Percentiles rank a stretch among this genome's conserved stretches.
Evolutionary conservation across 805 yeast genomes (phyloP).

Genomic region (Metschnikowia aberdeeniae): DNA sequence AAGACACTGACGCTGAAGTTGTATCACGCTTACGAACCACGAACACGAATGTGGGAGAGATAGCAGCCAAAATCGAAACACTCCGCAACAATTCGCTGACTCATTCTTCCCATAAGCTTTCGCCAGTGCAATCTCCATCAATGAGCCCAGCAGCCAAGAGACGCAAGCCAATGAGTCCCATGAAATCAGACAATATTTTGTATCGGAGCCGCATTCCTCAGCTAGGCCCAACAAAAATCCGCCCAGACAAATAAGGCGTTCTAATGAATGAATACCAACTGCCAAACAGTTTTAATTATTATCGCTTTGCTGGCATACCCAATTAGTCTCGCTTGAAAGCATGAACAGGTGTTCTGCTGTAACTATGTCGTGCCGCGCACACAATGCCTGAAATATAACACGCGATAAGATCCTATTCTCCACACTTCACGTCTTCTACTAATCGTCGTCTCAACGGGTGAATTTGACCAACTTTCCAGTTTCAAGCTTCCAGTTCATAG

Average conservation of each 20-base stretch:
- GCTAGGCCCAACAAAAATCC: conserved; percentile 4
- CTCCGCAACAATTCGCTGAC: background rate
- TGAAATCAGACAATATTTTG: conserved; percentile 2
- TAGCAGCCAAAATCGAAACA: background rate
- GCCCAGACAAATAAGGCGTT: background rate
- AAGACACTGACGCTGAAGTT: background rate
- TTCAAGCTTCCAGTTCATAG: no score
- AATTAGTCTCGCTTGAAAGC: background rate
- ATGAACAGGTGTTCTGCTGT: background rate
- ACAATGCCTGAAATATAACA: conserved; percentile 3
- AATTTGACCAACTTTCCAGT: no score
- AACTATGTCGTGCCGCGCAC: conserved; percentile 3
- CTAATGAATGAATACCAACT: background rate
- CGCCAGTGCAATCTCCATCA: conserved; percentile 1
- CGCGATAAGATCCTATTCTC: conserved; percentile 9
- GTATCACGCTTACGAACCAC: background rate
- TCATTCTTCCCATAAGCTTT: background rate
- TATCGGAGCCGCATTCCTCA: conserved; percentile 14
- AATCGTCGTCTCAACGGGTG: background rate
- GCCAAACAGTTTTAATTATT: background rate
- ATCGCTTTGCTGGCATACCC: background rate
- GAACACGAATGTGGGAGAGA: background rate
- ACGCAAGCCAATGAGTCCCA: conserved; percentile 9
- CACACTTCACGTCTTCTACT: background rate
- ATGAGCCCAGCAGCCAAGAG: conserved; percentile 7